phyloP scores from a whole-genome alignment of 345 rosid species.

The Pistacia vera region DNA sequence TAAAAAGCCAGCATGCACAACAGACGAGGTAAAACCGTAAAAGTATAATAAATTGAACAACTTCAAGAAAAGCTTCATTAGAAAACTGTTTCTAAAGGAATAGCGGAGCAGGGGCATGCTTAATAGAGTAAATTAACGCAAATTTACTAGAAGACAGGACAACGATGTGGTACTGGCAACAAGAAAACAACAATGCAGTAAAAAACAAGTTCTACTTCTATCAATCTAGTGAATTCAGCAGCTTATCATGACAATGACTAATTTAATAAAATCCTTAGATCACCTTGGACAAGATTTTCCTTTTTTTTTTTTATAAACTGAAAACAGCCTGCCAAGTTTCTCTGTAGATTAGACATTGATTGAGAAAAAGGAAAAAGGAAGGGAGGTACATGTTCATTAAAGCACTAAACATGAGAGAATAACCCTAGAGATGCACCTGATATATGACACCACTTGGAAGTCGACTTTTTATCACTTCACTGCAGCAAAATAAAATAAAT shows the following conservation, averaged over 20 bases:
- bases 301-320: background rate
- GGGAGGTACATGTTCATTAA: background rate
- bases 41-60: background rate
- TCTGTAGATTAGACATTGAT: background rate
- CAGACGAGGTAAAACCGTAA: background rate
- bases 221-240: background rate
- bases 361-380: background rate
- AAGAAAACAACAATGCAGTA: background rate
- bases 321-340: background rate
- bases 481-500: constrained; percentile 30
- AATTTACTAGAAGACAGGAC: background rate
- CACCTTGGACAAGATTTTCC: background rate
- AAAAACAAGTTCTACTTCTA: background rate
- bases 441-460: constrained; percentile 65
- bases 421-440: constrained; percentile 52
- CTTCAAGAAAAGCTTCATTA: background rate
- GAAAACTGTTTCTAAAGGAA: background rate
- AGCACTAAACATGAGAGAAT: background rate
- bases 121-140: background rate
- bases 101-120: background rate
- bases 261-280: background rate
- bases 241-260: background rate
- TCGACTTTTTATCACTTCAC: constrained; percentile 76
- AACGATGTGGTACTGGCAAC: background rate
- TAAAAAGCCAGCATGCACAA: background rate